Evolutionary conservation across 225 moss, liverwort and hornwort genomes (phyloP).

Genomic region (Marchantia paleacea): DNA sequence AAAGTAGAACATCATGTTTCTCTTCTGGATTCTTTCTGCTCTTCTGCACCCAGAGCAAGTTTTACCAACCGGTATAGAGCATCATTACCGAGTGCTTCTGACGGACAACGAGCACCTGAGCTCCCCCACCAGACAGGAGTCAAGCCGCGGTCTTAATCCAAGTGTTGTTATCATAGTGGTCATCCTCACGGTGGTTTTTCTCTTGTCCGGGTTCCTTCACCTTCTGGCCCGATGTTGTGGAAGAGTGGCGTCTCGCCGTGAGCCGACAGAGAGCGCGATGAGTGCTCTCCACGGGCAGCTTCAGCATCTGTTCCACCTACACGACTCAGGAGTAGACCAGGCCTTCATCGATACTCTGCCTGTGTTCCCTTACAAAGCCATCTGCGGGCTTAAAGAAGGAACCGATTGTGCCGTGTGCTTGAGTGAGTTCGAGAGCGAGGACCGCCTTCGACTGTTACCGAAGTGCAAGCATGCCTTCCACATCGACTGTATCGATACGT

Average conservation of each 20-base stretch:
- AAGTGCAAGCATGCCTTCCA: conserved; percentile 60
- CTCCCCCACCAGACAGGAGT: conserved; percentile 26
- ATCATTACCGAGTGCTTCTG: conserved; percentile 23
- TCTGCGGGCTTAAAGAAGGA: conserved; percentile 78
- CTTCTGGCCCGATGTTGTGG: conserved; percentile 81
- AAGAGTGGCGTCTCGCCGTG: conserved; percentile 45
- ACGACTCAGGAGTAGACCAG: conserved; percentile 89
- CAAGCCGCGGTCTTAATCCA: conserved; percentile 56
- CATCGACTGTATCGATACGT: conserved; percentile 52
- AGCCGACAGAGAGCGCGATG: conserved; percentile 48
- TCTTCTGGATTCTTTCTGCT: conserved; percentile 19
- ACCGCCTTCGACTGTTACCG: conserved; percentile 46
- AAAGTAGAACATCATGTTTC: conserved; percentile 25
- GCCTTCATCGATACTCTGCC: conserved; percentile 86
- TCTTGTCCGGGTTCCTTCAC: conserved; percentile 79
- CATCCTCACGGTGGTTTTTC: conserved; percentile 77
- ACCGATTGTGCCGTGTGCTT: conserved; percentile 59
- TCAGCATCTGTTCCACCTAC: conserved; percentile 86
- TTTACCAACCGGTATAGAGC: neutral
- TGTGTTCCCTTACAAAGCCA: conserved; percentile 77
- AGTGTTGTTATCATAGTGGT: conserved; percentile 85
- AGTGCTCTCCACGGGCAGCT: conserved; percentile 90
- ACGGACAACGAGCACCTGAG: neutral
- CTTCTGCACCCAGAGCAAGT: conserved; percentile 6
- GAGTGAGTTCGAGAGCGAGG: conserved; percentile 53